Evolutionary conservation across 2,329 filamentous ascomycete genomes (phyloP), one percentile per base, ranked within the genome.

Genomic region (Lizonia empirigonia): DNA sequence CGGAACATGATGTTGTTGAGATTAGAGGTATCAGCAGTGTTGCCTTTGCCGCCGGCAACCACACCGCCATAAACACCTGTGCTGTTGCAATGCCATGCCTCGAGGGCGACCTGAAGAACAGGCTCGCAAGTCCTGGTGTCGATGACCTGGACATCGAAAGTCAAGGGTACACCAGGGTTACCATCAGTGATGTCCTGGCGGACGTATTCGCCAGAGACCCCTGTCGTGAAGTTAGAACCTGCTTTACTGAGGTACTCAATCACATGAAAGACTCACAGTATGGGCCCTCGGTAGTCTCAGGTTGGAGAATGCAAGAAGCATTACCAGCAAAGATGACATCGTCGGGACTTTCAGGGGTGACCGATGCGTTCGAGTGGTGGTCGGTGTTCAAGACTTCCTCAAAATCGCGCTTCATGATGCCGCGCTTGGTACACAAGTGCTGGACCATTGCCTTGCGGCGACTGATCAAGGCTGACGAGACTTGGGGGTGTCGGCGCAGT

Each of bases 101-200:
- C 80, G 10, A 82, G 60, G 32, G 73, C 77, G 13, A 76, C 72
- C 37, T 77, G 66, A 2, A 74, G 66, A 1, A 81, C 69, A 5
- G 77, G 75, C 58, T 80, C 67, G 65, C 80, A 83, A 4, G 79
- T 82, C 18, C 72, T 68, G 20, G 78, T 73, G 50, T 83, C 78
- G 36, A 82, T 72, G 29, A 82, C 67, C 63, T 82, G 80, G 51
- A 79, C 71, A 58, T 81, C 79, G 23, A 81, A 64, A 7, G 74
- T 73, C 35, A 81, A 65, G 26, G 74, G 72, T 30, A 82, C 68
- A 37, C 80, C 80, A 4, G 55, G 50, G 62, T 82, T 71, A 12
- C 71, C 69, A 37, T 80, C 78, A 7, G 67, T 71, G 19, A 82
- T 65, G 57, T 82, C 69, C 22, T 70, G 56, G 16, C 80, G 75